phyloP scores from a whole-genome alignment of 2,329 filamentous ascomycete species.

The Bipolaris zeicola region DNA sequence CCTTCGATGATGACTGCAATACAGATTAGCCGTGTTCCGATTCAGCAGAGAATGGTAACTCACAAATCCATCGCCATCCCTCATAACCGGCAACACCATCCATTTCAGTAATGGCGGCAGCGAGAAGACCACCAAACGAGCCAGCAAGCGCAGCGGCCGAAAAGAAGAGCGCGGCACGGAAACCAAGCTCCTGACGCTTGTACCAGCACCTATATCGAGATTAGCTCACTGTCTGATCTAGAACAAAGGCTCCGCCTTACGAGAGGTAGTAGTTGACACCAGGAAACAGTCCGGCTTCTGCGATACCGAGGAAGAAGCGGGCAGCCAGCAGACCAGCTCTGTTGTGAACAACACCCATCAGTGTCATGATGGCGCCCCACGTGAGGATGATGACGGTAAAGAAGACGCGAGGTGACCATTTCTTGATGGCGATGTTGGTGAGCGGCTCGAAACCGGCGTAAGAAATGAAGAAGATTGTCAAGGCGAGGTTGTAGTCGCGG shows the following conservation, averaged over 20 bases:
- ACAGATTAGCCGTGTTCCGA: constrained; percentile 15
- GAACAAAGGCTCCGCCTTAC: constrained; percentile 38
- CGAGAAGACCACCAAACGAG: constrained; percentile 66
- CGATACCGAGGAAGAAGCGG: constrained; percentile 47
- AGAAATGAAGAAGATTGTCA: constrained; percentile 68
- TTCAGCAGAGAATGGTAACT: background rate
- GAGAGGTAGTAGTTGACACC: constrained; percentile 62
- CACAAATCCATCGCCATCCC: constrained; percentile 50
- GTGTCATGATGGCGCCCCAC: constrained; percentile 57
- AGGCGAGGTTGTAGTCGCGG: constrained; percentile 67
- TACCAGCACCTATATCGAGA: constrained; percentile 52
- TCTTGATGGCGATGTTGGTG: constrained; percentile 67
- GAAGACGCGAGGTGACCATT: constrained; percentile 58
- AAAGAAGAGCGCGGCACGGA: constrained; percentile 64
- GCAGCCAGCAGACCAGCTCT: constrained; percentile 43
- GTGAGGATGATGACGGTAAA: constrained; percentile 55
- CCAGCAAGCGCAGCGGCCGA: constrained; percentile 63
- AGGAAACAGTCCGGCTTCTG: constrained; percentile 48
- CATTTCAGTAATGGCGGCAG: constrained; percentile 64
- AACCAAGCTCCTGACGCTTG: constrained; percentile 60
- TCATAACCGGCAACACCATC: constrained; percentile 58
- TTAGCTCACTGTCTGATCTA: constrained; percentile 1
- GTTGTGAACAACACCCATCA: constrained; percentile 56
- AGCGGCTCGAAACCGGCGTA: constrained; percentile 58
- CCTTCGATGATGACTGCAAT: constrained; percentile 44